A percentile compares a stretch with the other conserved stretches of the same genome.
phyloP scores from a whole-genome alignment of 2,329 filamentous ascomycete species.

The Microsporum ferrugineum region DNA sequence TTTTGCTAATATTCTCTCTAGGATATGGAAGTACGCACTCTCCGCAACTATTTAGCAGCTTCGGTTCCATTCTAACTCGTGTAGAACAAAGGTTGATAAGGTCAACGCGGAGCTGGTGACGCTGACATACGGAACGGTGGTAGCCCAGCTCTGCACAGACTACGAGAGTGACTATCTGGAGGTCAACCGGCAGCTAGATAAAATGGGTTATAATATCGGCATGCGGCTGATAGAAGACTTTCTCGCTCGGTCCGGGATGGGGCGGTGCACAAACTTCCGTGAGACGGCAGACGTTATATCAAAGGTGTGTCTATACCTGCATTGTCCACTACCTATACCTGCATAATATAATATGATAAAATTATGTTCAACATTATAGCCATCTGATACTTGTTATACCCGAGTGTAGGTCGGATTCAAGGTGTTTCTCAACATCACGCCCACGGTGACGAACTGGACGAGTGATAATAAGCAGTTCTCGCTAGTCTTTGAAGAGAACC shows the following conservation, averaged over 20 bases:
- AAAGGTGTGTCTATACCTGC: constrained; percentile 36
- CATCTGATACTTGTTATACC: neutral
- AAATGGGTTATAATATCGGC: constrained; percentile 99
- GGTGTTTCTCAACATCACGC: constrained; percentile 95
- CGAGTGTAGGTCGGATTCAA: constrained; percentile 80
- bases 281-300: constrained; percentile 96
- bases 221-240: constrained; percentile 95
- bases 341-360: no score
- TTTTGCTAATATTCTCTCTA: constrained; percentile 29
- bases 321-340: neutral
- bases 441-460: constrained; percentile 88
- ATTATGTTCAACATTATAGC: no score
- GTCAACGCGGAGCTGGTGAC: constrained; percentile 97
- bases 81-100: constrained; percentile 87
- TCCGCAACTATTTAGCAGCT: neutral
- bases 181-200: constrained; percentile 95
- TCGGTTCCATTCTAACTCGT: constrained; percentile 12
- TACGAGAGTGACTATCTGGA: constrained; percentile 88
- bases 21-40: constrained; percentile 78
- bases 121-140: constrained; percentile 93
- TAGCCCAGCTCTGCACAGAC: constrained; percentile 91
- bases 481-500: constrained; percentile 92
- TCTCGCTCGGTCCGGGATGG: constrained; percentile 84
- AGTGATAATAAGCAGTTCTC: constrained; percentile 95
- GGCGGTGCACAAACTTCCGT: constrained; percentile 80